Percentiles rank a stretch among this genome's conserved stretches.
Conservation (phyloP, 495 filamentous ascomycete genomes). For the Xanthoparmelia taractica region DNA sequence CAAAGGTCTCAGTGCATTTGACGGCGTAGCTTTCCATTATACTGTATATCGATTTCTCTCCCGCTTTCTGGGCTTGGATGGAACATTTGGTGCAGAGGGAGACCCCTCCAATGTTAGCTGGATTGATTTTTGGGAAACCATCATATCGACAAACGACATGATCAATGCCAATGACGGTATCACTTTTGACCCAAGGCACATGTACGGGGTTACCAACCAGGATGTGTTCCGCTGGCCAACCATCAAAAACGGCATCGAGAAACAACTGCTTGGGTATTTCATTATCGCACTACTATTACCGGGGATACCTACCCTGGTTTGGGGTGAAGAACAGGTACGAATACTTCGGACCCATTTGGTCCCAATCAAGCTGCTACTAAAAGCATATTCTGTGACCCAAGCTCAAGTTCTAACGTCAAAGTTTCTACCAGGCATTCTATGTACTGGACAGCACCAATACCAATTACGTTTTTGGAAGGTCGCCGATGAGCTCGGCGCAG, state of each 20-base stretch:
- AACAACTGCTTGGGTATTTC: slow-evolving; percentile 39
- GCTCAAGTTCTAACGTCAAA: too few species aligned
- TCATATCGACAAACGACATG: slow-evolving; percentile 41
- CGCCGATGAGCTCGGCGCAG: slow-evolving; percentile 40
- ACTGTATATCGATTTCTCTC: slow-evolving; percentile 60
- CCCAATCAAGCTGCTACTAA: too few species aligned
- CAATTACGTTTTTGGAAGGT: slow-evolving; percentile 45
- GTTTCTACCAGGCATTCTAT: slow-evolving; percentile 46
- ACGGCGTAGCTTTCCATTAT: slow-evolving; percentile 64
- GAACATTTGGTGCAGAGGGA: slow-evolving; percentile 35
- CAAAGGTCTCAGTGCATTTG: slow-evolving; percentile 49
- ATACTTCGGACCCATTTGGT: background rate
- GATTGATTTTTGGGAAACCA: slow-evolving; percentile 37
- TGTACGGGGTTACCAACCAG: slow-evolving; percentile 46
- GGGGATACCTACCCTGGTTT: slow-evolving; percentile 42
- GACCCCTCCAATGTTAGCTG: slow-evolving; percentile 40
- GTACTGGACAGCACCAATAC: slow-evolving; percentile 41
- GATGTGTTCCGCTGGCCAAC: slow-evolving; percentile 48
- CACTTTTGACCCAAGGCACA: slow-evolving; percentile 44
- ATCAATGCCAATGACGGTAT: slow-evolving; percentile 44
- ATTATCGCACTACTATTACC: slow-evolving; percentile 42
- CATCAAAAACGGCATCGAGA: slow-evolving; percentile 40
- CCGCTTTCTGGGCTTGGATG: slow-evolving; percentile 53
- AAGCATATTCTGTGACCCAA: too few species aligned
- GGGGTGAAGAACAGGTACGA: slow-evolving; percentile 41